Evolutionary conservation across 208 protist species (phyloP).

Genomic region (Lotmaria passim): DNA sequence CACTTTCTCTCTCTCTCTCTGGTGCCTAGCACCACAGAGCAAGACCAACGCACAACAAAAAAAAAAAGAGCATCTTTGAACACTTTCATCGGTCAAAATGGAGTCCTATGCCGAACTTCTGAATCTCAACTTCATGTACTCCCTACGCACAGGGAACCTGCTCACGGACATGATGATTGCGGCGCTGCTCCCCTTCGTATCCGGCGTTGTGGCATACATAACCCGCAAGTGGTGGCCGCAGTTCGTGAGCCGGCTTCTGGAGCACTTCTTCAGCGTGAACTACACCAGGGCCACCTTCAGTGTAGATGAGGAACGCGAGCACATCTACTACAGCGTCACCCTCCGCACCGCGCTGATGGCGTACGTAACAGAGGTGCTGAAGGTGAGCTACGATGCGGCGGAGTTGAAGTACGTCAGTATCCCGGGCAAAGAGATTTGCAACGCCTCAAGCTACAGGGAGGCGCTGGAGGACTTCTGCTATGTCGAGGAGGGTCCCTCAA

Average conservation of each 20-base stretch:
- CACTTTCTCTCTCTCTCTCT: too few species aligned
- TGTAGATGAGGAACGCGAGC: conserved; percentile 1
- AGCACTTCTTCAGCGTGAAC: conserved; percentile 22
- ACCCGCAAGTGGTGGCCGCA: conserved; percentile 57
- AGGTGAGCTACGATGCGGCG: conserved; percentile 32
- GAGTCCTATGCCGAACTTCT: conserved; percentile 79
- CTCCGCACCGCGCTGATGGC: conserved; percentile 60
- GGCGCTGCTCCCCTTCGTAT: conserved; percentile 76
- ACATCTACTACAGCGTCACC: conserved; percentile 36
- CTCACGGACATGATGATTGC: conserved; percentile 85
- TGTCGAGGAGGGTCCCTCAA: conserved; percentile 41
- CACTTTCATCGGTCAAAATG: too few species aligned
- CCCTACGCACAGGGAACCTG: conserved; percentile 83
- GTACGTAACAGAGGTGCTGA: conserved; percentile 33
- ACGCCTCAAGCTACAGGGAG: conserved; percentile 50
- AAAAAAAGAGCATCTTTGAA: too few species aligned
- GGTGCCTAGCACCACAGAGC: too few species aligned
- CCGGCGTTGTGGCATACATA: conserved; percentile 47
- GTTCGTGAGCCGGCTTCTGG: conserved; percentile 34
- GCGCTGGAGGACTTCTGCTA: conserved; percentile 40
- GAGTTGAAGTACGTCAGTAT: conserved; percentile 59
- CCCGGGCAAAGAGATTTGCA: conserved; percentile 50
- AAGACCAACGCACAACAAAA: too few species aligned
- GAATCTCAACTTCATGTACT: conserved; percentile 90
- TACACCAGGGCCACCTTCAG: conserved; percentile 30